Evolutionary conservation across 2,329 filamentous ascomycete species (phyloP).

Genomic region (Talaromyces verruculosus): DNA sequence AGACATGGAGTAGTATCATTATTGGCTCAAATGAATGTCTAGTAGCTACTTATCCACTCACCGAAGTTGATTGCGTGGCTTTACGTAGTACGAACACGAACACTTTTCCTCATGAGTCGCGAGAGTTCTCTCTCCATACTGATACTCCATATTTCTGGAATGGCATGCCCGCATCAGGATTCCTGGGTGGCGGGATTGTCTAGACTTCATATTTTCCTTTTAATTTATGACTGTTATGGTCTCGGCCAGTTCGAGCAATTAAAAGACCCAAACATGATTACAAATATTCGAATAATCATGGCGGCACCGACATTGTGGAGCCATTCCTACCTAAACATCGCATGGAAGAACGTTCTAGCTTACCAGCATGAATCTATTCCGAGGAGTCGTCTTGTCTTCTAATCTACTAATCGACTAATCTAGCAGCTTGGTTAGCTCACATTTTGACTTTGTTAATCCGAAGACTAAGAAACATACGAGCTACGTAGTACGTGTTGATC

Average conservation of each 20-base stretch:
- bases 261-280: background rate
- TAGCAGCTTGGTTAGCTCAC: background rate
- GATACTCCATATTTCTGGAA: background rate
- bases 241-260: background rate
- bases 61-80: slow-evolving; percentile 8
- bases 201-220: background rate
- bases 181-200: background rate
- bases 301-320: background rate
- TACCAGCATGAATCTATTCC: background rate
- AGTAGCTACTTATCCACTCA: background rate
- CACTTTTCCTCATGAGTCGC: background rate
- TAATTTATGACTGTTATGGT: background rate
- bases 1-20: background rate
- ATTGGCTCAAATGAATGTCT: background rate
- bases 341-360: background rate
- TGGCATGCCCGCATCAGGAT: background rate
- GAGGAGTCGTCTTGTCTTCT: background rate
- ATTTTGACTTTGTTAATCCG: background rate
- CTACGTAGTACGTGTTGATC: background rate
- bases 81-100: background rate
- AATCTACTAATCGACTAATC: background rate
- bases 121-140: slow-evolving; percentile 1
- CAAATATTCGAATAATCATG: background rate
- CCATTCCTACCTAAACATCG: background rate
- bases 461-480: background rate